These are phyloP conservation scores for Bifiguratus adelaidae DNA, from an alignment of 192 early-diverging fungal species.

Conservation along the genomic window DNA sequence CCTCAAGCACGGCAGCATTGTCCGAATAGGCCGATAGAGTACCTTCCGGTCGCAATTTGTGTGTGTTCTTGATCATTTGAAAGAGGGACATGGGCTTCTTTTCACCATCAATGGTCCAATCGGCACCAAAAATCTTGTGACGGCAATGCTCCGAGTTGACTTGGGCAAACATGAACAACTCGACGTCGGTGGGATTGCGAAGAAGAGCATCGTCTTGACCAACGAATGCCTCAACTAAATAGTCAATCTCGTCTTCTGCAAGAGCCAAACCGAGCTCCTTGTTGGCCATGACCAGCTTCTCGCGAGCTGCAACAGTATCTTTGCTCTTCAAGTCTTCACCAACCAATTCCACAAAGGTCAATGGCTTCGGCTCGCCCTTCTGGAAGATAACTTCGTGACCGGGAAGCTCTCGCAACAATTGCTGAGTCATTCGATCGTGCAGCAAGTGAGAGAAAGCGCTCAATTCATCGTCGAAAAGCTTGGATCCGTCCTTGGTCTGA, in stretches of 20 bases:
- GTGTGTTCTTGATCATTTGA: slow-evolving; percentile 94
- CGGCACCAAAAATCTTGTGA: slow-evolving; percentile 99
- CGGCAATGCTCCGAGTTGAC: slow-evolving; percentile 99
- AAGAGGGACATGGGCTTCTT: slow-evolving; percentile 78
- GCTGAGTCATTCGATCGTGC: slow-evolving; percentile 96
- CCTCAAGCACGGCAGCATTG: slow-evolving; percentile 94
- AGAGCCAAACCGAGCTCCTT: slow-evolving; percentile 87
- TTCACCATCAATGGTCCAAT: slow-evolving; percentile 92
- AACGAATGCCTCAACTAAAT: slow-evolving; percentile 78
- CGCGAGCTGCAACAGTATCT: slow-evolving; percentile 31
- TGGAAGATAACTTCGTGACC: slow-evolving; percentile 56
- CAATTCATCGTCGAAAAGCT: slow-evolving; percentile 32
- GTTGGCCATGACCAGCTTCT: slow-evolving; percentile 72
- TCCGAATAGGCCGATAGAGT: slow-evolving; percentile 96
- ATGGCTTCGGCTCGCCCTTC: slow-evolving; percentile 51
- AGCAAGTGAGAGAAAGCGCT: slow-evolving; percentile 37
- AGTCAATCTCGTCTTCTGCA: slow-evolving; percentile 94
- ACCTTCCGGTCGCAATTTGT: slow-evolving; percentile 64
- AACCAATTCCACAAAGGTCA: slow-evolving; percentile 34
- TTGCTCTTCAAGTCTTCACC: slow-evolving; percentile 16
- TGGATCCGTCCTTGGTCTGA: slow-evolving; percentile 20
- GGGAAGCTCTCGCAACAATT: slow-evolving; percentile 55
- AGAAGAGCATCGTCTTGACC: slow-evolving; percentile 38
- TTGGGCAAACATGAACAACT: slow-evolving; percentile 99
- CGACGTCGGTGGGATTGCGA: slow-evolving; percentile 95